These are phyloP conservation scores for Tetraselmis striata DNA, from an alignment of 139 green algal species.

Conservation along the genomic window DNA sequence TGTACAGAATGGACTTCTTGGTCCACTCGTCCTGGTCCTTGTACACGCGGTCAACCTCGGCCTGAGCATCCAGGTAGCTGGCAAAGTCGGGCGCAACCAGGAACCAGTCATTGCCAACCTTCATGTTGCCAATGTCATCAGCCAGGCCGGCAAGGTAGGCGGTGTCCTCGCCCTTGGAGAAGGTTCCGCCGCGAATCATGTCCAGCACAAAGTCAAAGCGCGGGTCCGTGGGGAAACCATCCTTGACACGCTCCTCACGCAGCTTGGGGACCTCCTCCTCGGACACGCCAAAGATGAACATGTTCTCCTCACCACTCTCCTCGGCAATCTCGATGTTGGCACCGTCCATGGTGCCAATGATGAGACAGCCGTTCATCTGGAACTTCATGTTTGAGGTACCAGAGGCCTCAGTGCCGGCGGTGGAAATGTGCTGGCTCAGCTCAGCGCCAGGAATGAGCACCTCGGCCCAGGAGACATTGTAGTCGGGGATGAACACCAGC, in stretches of 20 bases:
- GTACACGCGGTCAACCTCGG: constrained; percentile 32
- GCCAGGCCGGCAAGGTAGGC: constrained; percentile 82
- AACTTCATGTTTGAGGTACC: constrained; percentile 99
- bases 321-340: constrained; percentile 98
- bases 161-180: constrained; percentile 95
- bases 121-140: constrained; percentile 80
- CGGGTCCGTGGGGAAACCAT: constrained; percentile 49
- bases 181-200: constrained; percentile 68
- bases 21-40: constrained; percentile 65
- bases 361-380: constrained; percentile 93
- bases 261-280: constrained; percentile 53
- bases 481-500: constrained; percentile 96
- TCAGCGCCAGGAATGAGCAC: constrained; percentile 83
- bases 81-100: constrained; percentile 96
- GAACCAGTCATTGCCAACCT: constrained; percentile 77
- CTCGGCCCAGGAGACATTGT: constrained; percentile 95
- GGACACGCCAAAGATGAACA: constrained; percentile 81
- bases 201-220: constrained; percentile 72
- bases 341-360: constrained; percentile 93
- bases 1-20: constrained; percentile 84
- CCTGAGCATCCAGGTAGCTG: constrained; percentile 83
- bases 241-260: constrained; percentile 41
- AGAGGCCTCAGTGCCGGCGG: constrained; percentile 91
- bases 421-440: constrained; percentile 95
- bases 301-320: constrained; percentile 74